A percentile compares a stretch with the other conserved stretches of the same genome.
Conservation (phyloP, 805 yeast species). For the Lipomyces kockii region DNA sequence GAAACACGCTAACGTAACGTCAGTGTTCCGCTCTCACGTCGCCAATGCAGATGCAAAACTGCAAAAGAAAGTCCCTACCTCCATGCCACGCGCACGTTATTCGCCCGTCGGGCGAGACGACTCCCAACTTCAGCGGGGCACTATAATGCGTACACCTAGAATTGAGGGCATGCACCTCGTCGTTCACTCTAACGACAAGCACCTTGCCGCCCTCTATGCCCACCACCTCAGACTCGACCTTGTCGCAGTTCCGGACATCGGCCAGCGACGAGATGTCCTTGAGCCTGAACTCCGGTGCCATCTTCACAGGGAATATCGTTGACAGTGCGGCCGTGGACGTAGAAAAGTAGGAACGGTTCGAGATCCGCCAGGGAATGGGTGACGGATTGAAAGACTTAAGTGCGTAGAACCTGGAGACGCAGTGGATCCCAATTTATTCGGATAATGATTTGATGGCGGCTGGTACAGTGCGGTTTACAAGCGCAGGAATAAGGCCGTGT, state of each 20-base stretch:
- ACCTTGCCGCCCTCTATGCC: constrained; percentile 1
- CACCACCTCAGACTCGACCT: background rate
- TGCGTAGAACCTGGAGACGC: background rate
- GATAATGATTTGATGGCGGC: background rate
- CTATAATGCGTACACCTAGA: constrained; percentile 18
- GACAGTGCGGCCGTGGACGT: background rate
- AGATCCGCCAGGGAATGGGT: background rate
- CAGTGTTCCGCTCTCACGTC: constrained; percentile 1
- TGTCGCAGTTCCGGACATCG: background rate
- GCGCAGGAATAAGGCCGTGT: no score
- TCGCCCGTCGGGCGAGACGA: constrained; percentile 8
- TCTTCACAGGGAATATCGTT: background rate
- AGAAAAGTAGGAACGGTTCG: background rate
- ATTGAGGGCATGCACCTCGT: constrained; percentile 1
- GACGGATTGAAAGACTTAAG: background rate
- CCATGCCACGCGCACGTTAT: constrained; percentile 6
- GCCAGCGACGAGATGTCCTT: constrained; percentile 1
- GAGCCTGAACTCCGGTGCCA: background rate
- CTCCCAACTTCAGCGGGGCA: constrained; percentile 23
- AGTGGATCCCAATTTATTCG: background rate
- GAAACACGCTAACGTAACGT: constrained; percentile 12
- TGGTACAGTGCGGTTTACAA: background rate
- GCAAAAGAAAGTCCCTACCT: constrained; percentile 1
- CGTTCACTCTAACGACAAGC: background rate
- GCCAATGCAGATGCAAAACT: background rate